Evolutionary conservation across 352 stramenopile genomes (phyloP), one percentile per base, ranked within the genome.

Genomic region (Globisporangium nunn): DNA sequence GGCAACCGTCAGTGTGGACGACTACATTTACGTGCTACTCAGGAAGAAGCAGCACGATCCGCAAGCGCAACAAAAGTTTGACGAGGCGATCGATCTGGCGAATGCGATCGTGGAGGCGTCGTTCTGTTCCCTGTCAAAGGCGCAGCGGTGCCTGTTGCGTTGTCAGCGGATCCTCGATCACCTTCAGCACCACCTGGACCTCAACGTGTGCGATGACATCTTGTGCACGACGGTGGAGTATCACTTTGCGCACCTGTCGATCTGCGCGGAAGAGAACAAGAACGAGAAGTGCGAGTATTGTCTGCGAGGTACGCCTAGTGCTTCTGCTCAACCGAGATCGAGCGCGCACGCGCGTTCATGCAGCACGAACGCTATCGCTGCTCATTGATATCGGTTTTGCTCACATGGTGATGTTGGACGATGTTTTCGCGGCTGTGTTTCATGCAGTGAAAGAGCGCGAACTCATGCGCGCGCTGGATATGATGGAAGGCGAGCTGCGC

Each of bases 51-150:
- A 41, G 40, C 47, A 23, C 12, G 37, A 54, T 18, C 10, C 47
- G 7, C 33, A 50, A n/a, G 66, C 65, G 10, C 64, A 70, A 23
- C 48, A 54, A 0, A 60, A 70, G 45, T 77, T 86, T 59, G 62
- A 79, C 30, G 52, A 72, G 50, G 54, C 71, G 17, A 66, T 87
- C 49, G 56, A 69, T 8, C 45, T 85, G 15, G 77, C 71, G 18
- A 81, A 68, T 56, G 64, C 73, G 48, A 82, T 86, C 61, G 75
- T 85, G 39, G 77, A 87, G 28, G 75, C 77, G 28, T 79, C 71
- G 8, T 86, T 87, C 59, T 87, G 77, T 51, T 66, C 72, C 4
- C 58, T 68, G 8, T 51, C 71, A 3, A 85, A 83, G 66, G 67
- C 73, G 11, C 63, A 70, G 54, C 64, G 66, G 0, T 87, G 77